Evolutionary conservation across 768 basidiomycete genomes (phyloP), one percentile per base, ranked within the genome.

Genomic region (Amanita rubescens): DNA sequence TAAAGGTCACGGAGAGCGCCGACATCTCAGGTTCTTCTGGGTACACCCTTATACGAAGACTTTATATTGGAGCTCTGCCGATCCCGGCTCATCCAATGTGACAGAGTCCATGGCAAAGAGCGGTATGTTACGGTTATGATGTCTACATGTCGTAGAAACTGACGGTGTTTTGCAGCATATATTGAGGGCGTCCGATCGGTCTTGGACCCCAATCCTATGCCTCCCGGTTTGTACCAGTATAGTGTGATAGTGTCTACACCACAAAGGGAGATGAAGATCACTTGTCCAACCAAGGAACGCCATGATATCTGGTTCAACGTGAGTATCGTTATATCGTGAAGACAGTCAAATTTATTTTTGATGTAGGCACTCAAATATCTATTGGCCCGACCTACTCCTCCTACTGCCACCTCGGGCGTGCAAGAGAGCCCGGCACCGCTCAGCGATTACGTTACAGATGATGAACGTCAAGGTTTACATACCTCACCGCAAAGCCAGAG

Each of bases 41-140:
- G 85, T 99, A n/a, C 95, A 98, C 69, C 96, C 96, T 17, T 99
- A 98, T 66, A 98, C 94, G 37, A 92, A 91, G 74, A 97, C 94
- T 4, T 63, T 99, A 55, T 97, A 98, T 68, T 99, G 96, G 96
- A 92, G 91, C 63, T 86, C 90, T 15, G 82, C 85, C 9, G 95
- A 98, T 71, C 96, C 95, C 47, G 94, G 92, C 25, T 90, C 90
- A 22, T 81, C 82, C 35, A 84, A 84, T 60, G 89, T 92, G 15
- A 81, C 86, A 1, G 94, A 97, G 72, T 91, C 91, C 7, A 94
- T 87, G 65, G 90, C 95, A 12, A 97, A 96, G 82, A 94, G 91
- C 67, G 93, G 95, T 97, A 71, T 60, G 94, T 82, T 22, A 59
- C 51, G 53, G 25, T 42, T 49, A 38, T 20, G 59, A 22, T 24